Evolutionary conservation across 2,329 filamentous ascomycete species (phyloP).

Genomic region (Ophiostoma sp.): DNA sequence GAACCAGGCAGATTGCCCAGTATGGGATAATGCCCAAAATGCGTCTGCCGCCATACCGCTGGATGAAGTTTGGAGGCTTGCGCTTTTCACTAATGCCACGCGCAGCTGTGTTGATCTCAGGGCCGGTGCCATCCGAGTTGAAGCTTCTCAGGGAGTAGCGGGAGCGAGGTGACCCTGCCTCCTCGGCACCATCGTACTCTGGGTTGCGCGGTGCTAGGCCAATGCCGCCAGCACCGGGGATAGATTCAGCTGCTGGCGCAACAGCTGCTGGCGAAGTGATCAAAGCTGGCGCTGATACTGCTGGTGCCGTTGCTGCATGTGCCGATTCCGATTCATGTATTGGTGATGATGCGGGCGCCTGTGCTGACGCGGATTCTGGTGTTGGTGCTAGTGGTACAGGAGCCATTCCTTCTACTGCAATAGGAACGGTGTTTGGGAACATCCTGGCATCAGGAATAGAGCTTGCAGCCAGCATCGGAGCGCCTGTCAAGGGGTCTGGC

Average conservation of each 20-base stretch:
- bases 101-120: constrained; percentile 51
- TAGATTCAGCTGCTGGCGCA: constrained; percentile 27
- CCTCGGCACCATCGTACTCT: constrained; percentile 55
- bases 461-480: not conserved
- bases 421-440: constrained; percentile 1
- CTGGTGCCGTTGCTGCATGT: not conserved
- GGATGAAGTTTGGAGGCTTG: constrained; percentile 47
- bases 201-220: constrained; percentile 57
- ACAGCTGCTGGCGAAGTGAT: constrained; percentile 2
- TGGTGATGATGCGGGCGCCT: constrained; percentile 3
- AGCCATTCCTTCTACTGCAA: constrained; percentile 19
- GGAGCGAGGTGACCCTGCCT: constrained; percentile 47
- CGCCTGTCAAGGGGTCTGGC: constrained; percentile 16
- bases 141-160: constrained; percentile 50
- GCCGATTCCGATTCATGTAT: not conserved
- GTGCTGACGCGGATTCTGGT: constrained; percentile 7
- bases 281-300: not conserved
- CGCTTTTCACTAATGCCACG: constrained; percentile 46
- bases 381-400: constrained; percentile 15
- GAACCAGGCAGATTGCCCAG: constrained; percentile 53
- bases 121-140: constrained; percentile 45
- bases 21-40: constrained; percentile 56
- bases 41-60: constrained; percentile 48
- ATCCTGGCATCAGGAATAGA: constrained; percentile 12
- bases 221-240: constrained; percentile 56